phyloP scores from a whole-genome alignment of 1,284 basidiomycete species.

The Porodaedalea pini region DNA sequence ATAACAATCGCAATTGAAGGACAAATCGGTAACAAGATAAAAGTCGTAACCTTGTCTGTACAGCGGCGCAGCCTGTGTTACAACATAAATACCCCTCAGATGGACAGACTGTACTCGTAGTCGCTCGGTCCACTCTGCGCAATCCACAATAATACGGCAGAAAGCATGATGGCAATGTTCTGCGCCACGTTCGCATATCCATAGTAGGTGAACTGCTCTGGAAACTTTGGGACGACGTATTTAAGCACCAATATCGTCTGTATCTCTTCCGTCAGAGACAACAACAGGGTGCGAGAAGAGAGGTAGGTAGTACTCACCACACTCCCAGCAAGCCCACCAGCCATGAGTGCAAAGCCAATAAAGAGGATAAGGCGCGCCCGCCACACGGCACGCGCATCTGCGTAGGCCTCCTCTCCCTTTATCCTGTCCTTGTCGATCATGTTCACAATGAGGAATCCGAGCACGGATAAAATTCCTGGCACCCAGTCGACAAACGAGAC shows the following conservation, averaged over 20 bases:
- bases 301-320: conserved; percentile 58
- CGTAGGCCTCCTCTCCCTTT: conserved; percentile 75
- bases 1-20: too few relatives aligned
- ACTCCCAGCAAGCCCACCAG: conserved; percentile 91
- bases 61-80: neutral
- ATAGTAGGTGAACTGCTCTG: conserved; percentile 83
- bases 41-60: neutral
- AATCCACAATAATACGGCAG: conserved; percentile 81
- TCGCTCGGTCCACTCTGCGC: conserved; percentile 78
- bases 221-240: conserved; percentile 76
- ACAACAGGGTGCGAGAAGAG: neutral
- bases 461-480: conserved; percentile 88
- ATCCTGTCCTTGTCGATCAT: conserved; percentile 94
- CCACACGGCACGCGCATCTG: conserved; percentile 84
- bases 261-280: neutral
- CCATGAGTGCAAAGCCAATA: conserved; percentile 95
- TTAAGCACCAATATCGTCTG: conserved; percentile 91
- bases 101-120: conserved; percentile 84
- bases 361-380: conserved; percentile 87
- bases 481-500: conserved; percentile 94
- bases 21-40: too few relatives aligned
- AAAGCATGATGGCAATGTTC: conserved; percentile 91
- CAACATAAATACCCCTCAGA: conserved; percentile 29
- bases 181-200: conserved; percentile 94
- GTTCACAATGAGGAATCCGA: conserved; percentile 92